These are phyloP conservation scores for Naumovozyma dairenensis DNA, from an alignment of 805 yeast species.

Conservation along the genomic window DNA sequence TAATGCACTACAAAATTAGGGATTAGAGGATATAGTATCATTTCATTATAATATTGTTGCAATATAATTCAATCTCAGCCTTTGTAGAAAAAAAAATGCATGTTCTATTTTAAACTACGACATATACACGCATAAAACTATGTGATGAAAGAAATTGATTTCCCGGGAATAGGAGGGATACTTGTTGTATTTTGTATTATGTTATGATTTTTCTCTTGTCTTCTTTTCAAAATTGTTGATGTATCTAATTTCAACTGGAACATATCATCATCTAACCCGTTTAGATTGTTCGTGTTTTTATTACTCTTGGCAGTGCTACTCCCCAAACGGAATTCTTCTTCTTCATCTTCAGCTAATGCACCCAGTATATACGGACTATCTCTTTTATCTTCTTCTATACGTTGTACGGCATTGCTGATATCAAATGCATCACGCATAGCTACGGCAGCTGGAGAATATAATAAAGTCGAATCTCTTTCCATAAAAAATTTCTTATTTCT, in stretches of 20 bases:
- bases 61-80: too few species aligned
- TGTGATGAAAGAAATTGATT: too few species aligned
- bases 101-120: too few species aligned
- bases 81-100: too few species aligned
- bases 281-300: constrained; percentile 4
- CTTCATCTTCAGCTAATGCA: constrained; percentile 14
- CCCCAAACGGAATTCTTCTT: constrained; percentile 10
- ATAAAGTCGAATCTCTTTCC: constrained; percentile 15
- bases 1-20: too few species aligned
- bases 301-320: constrained; percentile 5
- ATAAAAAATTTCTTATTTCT: constrained; percentile 8
- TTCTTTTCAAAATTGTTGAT: constrained; percentile 34
- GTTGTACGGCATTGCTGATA: constrained; percentile 75
- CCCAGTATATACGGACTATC: background rate
- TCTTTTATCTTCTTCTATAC: constrained; percentile 54
- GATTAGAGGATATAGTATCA: too few species aligned
- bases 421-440: constrained; percentile 82
- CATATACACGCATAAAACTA: too few species aligned
- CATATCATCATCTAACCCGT: constrained; percentile 16
- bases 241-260: constrained; percentile 31
- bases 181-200: background rate
- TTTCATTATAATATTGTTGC: too few species aligned
- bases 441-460: constrained; percentile 65
- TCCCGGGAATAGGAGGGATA: too few species aligned
- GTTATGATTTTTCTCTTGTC: constrained; percentile 17